Base-by-base conservation (phyloP, 305 asterid species). In the Fraxinus sp. region DNA sequence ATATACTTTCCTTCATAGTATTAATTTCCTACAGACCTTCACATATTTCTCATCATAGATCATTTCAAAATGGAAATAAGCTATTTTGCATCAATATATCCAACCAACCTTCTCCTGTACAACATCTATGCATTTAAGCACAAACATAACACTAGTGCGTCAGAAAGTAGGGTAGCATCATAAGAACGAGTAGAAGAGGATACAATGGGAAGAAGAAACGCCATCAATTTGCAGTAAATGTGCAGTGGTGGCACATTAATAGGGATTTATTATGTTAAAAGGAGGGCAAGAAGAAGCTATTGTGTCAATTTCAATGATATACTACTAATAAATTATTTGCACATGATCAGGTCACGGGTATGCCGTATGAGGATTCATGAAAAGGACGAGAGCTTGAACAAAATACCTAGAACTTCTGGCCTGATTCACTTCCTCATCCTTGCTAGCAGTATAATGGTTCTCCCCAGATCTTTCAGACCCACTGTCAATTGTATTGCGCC, bases 381-480 rank as follows among this genome's bases (percentile, higher is more conserved):
- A 7, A 62, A 41, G 75, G 26, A 7, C 22, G 72, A 83, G 64
- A 46, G 77, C 81, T 49, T 78, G 79, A 78, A 82, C 5, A 83
- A 64, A 32, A 82, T 79, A 91, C 98, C 98, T 90, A 8, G 81
- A 86, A 77, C 90, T 88, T 90, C 90, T 84, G 71, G 92, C 90
- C 84, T 91, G 95, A 86, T 90, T 90, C 83, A 88, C 94, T 88
- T 95, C 96, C 41, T 91, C 95, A 3, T 93, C 97, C 79, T 87
- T 94, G 76, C 88, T 88, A 84, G 91, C 97, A 88, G 82, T 90
- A 86, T 86, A 93, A 74, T 71, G 88, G 83, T 89, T 93, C 82
- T 92, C 97, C 88, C 89, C 97, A 36, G 98, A 92, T 87, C 92
- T 84, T 88, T 94, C 98, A 35, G 98, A 94, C 84, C 87, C 98